These are phyloP conservation scores for Yamadazyma triangularis DNA, from an alignment of 1,139 yeast species.

Conservation along the genomic window DNA sequence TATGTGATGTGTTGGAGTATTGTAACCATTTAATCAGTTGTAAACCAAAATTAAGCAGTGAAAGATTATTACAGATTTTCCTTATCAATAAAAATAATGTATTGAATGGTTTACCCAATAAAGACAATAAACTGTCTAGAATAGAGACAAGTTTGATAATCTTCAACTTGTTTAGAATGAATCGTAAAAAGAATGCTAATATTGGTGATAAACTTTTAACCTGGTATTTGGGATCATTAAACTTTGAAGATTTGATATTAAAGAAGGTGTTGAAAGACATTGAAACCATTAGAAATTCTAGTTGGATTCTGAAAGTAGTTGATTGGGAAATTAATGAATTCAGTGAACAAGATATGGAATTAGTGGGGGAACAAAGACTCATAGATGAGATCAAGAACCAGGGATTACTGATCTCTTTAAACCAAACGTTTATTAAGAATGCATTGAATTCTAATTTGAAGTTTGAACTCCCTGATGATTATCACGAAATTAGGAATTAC, in stretches of 20 bases:
- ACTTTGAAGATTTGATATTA: constrained; percentile 59
- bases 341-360: constrained; percentile 35
- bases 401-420: constrained; percentile 47
- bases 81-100: constrained; percentile 42
- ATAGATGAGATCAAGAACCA: constrained; percentile 23
- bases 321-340: constrained; percentile 63
- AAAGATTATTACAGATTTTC: constrained; percentile 59
- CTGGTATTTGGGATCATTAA: constrained; percentile 59
- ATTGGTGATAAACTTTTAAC: constrained; percentile 37
- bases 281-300: constrained; percentile 46
- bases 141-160: constrained; percentile 43
- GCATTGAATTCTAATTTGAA: constrained; percentile 7
- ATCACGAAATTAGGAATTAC: constrained; percentile 6
- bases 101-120: constrained; percentile 23
- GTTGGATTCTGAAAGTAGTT: constrained; percentile 58
- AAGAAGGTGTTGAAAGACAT: constrained; percentile 50
- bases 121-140: constrained; percentile 19
- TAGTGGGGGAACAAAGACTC: constrained; percentile 41
- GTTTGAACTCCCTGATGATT: neutral
- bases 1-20: constrained; percentile 34
- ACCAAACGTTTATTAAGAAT: constrained; percentile 46
- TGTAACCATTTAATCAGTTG: constrained; percentile 28
- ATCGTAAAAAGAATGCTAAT: constrained; percentile 46
- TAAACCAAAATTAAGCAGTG: constrained; percentile 37
- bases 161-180: constrained; percentile 37